Percentiles rank a stretch among this genome's conserved stretches.
Conservation (phyloP, 352 stramenopile genomes). For the Phytopythium kandeliae region DNA sequence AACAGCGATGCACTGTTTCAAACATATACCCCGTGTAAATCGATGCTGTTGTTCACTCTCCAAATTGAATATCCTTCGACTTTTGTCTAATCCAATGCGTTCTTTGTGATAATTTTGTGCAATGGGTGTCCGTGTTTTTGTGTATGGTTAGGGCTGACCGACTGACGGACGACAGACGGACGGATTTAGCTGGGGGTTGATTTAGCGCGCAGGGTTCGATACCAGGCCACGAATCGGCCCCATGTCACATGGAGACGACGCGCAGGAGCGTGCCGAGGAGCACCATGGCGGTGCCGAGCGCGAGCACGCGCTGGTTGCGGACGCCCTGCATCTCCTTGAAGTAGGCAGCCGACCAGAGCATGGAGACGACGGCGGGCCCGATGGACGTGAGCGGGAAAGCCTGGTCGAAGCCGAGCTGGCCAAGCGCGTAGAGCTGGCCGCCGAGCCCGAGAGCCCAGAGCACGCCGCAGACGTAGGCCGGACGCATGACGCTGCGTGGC, state of each 20-base stretch:
- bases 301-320: conserved; percentile 56
- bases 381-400: conserved; percentile 81
- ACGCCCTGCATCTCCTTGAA: conserved; percentile 78
- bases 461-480: conserved; percentile 72
- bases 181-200: no score
- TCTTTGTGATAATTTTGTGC: no score
- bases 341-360: conserved; percentile 79
- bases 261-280: conserved; percentile 60
- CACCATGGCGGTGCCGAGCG: conserved; percentile 55
- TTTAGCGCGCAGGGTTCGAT: no score
- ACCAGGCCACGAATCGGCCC: no score
- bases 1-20: no score
- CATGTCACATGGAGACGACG: conserved; percentile 48
- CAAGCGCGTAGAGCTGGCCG: conserved; percentile 69
- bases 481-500: conserved; percentile 76
- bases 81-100: no score
- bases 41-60: no score
- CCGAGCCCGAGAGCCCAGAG: conserved; percentile 67
- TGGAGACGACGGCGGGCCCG: conserved; percentile 74
- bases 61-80: no score
- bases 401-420: conserved; percentile 70
- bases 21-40: no score
- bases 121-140: no score
- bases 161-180: no score
- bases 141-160: no score